Percentiles rank a stretch among this genome's conserved stretches.
phyloP scores from a whole-genome alignment of 2,329 filamentous ascomycete genomes.

The Aspergillus fijiensis region DNA sequence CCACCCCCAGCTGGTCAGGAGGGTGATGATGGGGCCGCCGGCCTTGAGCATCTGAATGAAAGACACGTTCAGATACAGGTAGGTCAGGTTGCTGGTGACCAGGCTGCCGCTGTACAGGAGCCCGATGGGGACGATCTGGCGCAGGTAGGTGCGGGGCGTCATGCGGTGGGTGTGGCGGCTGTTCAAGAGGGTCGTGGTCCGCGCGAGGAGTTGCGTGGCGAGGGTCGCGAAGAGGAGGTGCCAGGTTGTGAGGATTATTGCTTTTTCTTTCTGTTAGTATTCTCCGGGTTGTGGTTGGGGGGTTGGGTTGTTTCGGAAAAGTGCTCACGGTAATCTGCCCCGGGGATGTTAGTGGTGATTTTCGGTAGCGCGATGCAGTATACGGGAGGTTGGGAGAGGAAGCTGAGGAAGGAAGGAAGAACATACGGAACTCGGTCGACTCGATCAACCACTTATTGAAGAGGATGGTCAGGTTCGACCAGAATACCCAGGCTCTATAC shows the following conservation, averaged over 20 bases:
- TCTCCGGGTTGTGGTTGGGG: no score
- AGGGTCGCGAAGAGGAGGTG: slow-evolving; percentile 85
- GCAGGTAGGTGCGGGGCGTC: slow-evolving; percentile 83
- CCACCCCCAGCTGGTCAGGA: slow-evolving; percentile 80
- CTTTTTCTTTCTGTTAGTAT: slow-evolving; percentile 18
- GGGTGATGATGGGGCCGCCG: slow-evolving; percentile 88
- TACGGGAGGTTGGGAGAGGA: not conserved
- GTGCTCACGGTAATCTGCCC: slow-evolving; percentile 19
- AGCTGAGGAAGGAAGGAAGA: not conserved
- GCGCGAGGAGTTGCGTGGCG: slow-evolving; percentile 87
- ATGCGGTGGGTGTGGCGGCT: slow-evolving; percentile 91
- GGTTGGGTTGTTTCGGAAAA: not conserved
- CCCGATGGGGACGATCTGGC: slow-evolving; percentile 89
- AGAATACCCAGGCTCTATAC: slow-evolving; percentile 21
- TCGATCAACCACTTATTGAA: slow-evolving; percentile 98
- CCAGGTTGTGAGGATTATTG: slow-evolving; percentile 79
- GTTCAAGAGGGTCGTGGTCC: slow-evolving; percentile 82
- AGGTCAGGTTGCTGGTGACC: slow-evolving; percentile 93
- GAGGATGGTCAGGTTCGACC: slow-evolving; percentile 58
- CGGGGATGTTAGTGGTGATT: not conserved
- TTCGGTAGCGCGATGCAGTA: no score
- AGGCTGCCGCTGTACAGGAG: slow-evolving; percentile 91
- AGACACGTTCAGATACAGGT: slow-evolving; percentile 87
- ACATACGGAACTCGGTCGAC: slow-evolving; percentile 74
- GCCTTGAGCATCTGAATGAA: slow-evolving; percentile 99